Evolutionary conservation across 306 rosid species (phyloP).

Genomic region (Astragalus glycyphyllos): DNA sequence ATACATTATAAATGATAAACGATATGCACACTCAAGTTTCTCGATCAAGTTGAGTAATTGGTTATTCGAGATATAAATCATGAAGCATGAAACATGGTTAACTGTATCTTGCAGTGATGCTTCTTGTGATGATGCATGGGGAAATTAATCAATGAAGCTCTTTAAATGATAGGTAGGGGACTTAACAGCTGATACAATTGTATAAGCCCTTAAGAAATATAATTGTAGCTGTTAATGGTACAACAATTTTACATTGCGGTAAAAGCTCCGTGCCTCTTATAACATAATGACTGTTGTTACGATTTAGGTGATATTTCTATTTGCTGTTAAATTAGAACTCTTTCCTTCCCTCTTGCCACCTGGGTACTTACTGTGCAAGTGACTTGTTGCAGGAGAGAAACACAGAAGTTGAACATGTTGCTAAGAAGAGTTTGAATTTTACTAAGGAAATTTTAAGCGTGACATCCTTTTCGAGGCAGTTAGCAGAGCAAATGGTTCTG

Average conservation of each 20-base stretch:
- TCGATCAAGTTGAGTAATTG: constrained; percentile 19
- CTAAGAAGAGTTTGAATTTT: constrained; percentile 64
- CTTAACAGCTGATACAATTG: constrained; percentile 2
- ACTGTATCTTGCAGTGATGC: background rate
- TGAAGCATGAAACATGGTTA: background rate
- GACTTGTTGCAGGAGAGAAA: constrained; percentile 66
- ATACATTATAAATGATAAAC: background rate
- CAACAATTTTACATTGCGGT: constrained; percentile 12
- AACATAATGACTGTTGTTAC: constrained; percentile 8
- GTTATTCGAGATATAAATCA: background rate
- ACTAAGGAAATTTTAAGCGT: constrained; percentile 71
- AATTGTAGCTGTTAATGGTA: constrained; percentile 23
- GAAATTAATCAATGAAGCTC: constrained; percentile 23
- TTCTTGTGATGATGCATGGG: constrained; percentile 11
- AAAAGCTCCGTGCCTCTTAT: constrained; percentile 2
- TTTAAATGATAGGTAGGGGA: constrained; percentile 7
- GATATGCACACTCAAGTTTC: background rate
- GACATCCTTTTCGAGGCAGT: constrained; percentile 85
- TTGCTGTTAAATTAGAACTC: constrained; percentile 11
- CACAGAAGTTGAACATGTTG: constrained; percentile 50
- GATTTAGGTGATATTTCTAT: background rate
- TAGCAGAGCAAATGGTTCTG: constrained; percentile 81
- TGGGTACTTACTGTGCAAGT: constrained; percentile 32
- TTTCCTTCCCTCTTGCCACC: background rate
- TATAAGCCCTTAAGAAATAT: background rate